phyloP scores from a whole-genome alignment of 371 early-diverging fungal species.

The Lichtheimia corymbifera region DNA sequence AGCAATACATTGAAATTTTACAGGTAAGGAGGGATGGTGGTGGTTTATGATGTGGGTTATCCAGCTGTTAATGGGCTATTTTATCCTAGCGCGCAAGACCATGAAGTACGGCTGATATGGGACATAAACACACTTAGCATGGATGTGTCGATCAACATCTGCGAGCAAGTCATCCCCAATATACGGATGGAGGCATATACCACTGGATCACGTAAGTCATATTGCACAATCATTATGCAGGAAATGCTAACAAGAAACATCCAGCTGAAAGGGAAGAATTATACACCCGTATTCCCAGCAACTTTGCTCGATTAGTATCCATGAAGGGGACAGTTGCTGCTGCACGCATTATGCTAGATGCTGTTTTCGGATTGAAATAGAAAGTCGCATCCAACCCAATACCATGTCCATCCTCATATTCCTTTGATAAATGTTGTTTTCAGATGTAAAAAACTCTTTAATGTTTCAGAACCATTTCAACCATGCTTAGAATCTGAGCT shows the following conservation, averaged over 20 bases:
- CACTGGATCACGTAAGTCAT: slow-evolving; percentile 9
- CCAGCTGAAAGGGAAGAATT: neutral
- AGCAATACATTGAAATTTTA: slow-evolving; percentile 24
- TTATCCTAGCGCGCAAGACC: slow-evolving; percentile 3
- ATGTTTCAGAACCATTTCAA: no score
- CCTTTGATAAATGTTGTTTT: neutral
- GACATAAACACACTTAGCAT: slow-evolving; percentile 2
- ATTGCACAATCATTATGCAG: neutral
- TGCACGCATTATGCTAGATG: slow-evolving; percentile 5
- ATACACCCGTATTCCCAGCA: neutral
- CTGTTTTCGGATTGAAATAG: neutral
- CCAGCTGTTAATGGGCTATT: neutral
- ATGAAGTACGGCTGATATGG: slow-evolving; percentile 24
- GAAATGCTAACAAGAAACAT: neutral
- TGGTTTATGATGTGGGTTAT: neutral
- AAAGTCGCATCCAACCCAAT: no score
- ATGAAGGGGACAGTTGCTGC: slow-evolving; percentile 9
- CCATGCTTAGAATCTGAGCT: slow-evolving; percentile 90
- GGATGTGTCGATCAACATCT: slow-evolving; percentile 11
- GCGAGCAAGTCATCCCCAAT: slow-evolving; percentile 20
- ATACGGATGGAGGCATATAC: slow-evolving; percentile 14
- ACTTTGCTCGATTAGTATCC: neutral
- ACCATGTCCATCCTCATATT: neutral
- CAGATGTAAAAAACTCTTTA: neutral
- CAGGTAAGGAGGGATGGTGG: slow-evolving; percentile 20